These are phyloP conservation scores for Tolypocladium tropicale DNA, from an alignment of 2,329 filamentous ascomycete species.

Conservation along the genomic window DNA sequence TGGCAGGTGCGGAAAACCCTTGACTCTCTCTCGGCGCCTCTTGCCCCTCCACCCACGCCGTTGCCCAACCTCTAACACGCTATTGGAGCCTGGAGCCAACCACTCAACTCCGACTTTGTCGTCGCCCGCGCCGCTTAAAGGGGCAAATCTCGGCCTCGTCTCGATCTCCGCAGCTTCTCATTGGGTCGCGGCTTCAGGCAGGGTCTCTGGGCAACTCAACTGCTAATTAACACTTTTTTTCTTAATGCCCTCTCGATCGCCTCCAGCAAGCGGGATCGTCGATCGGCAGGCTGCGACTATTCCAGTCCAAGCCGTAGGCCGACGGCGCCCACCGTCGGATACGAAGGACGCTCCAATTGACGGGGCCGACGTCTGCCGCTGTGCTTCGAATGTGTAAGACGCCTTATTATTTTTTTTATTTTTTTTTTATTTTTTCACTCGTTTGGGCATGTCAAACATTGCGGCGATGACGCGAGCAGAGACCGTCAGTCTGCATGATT, in stretches of 20 bases:
- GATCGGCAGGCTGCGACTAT: background rate
- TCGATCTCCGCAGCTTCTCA: background rate
- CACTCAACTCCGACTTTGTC: background rate
- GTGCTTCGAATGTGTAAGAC: background rate
- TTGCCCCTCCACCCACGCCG: background rate
- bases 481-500: background rate
- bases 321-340: background rate
- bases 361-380: background rate
- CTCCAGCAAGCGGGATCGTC: background rate
- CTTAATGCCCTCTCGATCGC: background rate
- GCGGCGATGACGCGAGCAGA: background rate
- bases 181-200: background rate
- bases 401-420: too few relatives aligned
- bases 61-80: conserved; percentile 1
- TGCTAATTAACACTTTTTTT: background rate
- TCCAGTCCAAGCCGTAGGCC: too few relatives aligned
- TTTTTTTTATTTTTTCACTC: too few relatives aligned
- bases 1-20: background rate
- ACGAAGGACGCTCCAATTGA: background rate
- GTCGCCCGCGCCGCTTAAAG: background rate
- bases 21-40: background rate
- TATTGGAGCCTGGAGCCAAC: background rate
- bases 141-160: background rate
- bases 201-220: background rate
- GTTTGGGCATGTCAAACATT: background rate